Evolutionary conservation across 2,329 filamentous ascomycete species (phyloP).

Genomic region (Diplodia mutila): DNA sequence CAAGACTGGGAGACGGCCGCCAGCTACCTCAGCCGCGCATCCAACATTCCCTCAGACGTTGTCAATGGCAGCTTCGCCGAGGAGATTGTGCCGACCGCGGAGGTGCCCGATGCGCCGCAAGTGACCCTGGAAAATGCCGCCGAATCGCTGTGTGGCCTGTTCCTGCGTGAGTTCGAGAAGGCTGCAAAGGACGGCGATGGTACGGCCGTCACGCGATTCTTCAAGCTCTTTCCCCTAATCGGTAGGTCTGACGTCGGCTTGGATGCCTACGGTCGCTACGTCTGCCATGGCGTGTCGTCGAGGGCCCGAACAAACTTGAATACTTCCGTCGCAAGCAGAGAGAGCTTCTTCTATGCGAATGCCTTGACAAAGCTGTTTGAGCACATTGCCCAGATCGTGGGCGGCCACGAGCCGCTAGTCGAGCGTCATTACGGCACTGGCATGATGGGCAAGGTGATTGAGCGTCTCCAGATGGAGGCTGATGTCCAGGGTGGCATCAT

Average conservation of each 20-base stretch:
- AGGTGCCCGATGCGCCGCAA: constrained; percentile 89
- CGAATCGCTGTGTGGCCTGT: constrained; percentile 86
- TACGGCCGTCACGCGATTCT: constrained; percentile 89
- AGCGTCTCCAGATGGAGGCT: constrained; percentile 88
- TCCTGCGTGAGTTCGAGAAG: constrained; percentile 92
- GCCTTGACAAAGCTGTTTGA: constrained; percentile 91
- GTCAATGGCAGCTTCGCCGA: constrained; percentile 84
- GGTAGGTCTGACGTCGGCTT: constrained; percentile 84
- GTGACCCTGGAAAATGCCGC: constrained; percentile 85
- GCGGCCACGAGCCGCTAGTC: constrained; percentile 86
- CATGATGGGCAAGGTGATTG: constrained; percentile 93
- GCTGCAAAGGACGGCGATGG: constrained; percentile 87
- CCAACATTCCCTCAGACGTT: constrained; percentile 78
- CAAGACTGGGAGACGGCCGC: constrained; percentile 99
- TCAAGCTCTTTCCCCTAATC: constrained; percentile 96
- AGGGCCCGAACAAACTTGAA: constrained; percentile 81
- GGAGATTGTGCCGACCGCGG: constrained; percentile 89
- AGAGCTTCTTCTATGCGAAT: constrained; percentile 89
- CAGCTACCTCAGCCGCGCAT: constrained; percentile 81
- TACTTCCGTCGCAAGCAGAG: constrained; percentile 66
- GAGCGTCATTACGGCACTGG: constrained; percentile 91
- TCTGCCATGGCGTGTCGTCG: constrained; percentile 90
- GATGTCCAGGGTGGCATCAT: constrained; percentile 96
- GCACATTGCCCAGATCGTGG: constrained; percentile 95
- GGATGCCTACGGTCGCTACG: constrained; percentile 93